These are phyloP conservation scores for Leishmania amazonensis DNA, from an alignment of 208 protist species.

Conservation along the genomic window DNA sequence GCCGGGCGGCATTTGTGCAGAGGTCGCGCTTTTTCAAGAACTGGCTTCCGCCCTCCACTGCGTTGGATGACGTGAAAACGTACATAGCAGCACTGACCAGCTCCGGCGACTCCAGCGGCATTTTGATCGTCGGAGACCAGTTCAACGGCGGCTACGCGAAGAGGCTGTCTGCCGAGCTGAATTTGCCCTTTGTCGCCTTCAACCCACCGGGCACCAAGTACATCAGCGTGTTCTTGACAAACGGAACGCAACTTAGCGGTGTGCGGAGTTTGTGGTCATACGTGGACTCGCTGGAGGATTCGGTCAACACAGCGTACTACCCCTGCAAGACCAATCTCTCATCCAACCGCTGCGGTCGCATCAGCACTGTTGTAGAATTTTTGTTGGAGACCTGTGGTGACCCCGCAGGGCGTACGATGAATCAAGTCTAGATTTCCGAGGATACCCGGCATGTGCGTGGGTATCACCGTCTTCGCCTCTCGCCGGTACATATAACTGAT, in stretches of 20 bases:
- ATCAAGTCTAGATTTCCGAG: conserved; percentile 3
- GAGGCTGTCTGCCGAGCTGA: conserved; percentile 47
- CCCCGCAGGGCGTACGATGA: conserved; percentile 21
- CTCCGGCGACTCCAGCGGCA: conserved; percentile 20
- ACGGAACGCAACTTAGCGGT: conserved; percentile 63
- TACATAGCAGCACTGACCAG: conserved; percentile 52
- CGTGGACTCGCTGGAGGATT: conserved; percentile 82
- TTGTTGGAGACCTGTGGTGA: conserved; percentile 69
- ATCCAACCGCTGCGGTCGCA: conserved; percentile 60
- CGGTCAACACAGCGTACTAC: conserved; percentile 51
- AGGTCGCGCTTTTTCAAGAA: conserved; percentile 64
- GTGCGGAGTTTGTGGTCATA: conserved; percentile 72
- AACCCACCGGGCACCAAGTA: conserved; percentile 82
- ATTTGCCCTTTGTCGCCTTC: conserved; percentile 75
- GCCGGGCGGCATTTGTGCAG: conserved; percentile 56
- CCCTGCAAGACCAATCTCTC: conserved; percentile 57
- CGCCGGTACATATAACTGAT: neutral
- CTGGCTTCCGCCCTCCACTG: conserved; percentile 60
- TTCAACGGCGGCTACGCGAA: conserved; percentile 93
- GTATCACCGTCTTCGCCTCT: neutral
- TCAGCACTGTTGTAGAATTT: conserved; percentile 64
- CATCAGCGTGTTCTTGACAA: conserved; percentile 22
- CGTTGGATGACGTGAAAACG: conserved; percentile 48
- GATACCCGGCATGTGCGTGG: neutral
- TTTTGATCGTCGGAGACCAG: conserved; percentile 83